A percentile compares a stretch with the other conserved stretches of the same genome.
Conservation (phyloP, 108 stramenopile genomes). For the Chaetoceros muelleri region DNA sequence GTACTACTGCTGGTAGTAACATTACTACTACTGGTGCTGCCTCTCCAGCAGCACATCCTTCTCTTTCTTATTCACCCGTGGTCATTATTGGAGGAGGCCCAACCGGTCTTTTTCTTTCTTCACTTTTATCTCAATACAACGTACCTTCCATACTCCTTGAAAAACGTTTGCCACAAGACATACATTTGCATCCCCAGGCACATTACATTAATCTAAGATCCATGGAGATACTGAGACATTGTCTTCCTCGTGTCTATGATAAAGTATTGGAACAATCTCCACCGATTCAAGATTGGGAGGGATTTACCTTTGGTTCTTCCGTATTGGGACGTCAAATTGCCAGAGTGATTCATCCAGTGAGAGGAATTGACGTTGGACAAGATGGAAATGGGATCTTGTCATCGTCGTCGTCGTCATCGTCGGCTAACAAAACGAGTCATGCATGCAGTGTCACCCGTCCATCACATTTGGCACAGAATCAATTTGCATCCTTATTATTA, state of each 20-base stretch:
- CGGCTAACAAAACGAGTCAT: too few species aligned
- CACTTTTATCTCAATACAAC: slow-evolving; percentile 40
- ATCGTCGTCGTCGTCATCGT: not conserved
- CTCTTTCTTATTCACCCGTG: too few species aligned
- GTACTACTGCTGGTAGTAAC: too few species aligned
- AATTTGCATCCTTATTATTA: slow-evolving; percentile 39
- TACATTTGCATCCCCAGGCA: slow-evolving; percentile 80
- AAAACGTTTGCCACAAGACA: slow-evolving; percentile 26
- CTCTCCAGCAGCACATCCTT: too few species aligned
- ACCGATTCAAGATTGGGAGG: slow-evolving; percentile 52
- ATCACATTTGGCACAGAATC: slow-evolving; percentile 54
- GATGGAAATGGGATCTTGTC: slow-evolving; percentile 46
- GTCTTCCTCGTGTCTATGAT: slow-evolving; percentile 29
- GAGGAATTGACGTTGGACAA: slow-evolving; percentile 22
- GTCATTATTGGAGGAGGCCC: slow-evolving; percentile 78
- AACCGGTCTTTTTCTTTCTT: slow-evolving; percentile 55
- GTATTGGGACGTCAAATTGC: slow-evolving; percentile 38
- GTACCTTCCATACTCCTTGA: slow-evolving; percentile 49
- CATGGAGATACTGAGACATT: slow-evolving; percentile 74
- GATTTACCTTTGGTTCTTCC: slow-evolving; percentile 56
- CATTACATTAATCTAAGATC: slow-evolving; percentile 89
- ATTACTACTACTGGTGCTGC: too few species aligned
- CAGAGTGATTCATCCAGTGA: slow-evolving; percentile 59
- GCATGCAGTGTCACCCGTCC: slow-evolving; percentile 11
- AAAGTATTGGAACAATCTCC: slow-evolving; percentile 38